Conservation (phyloP, 2,329 filamentous ascomycete species). For the Colletotrichum cuscutae region DNA sequence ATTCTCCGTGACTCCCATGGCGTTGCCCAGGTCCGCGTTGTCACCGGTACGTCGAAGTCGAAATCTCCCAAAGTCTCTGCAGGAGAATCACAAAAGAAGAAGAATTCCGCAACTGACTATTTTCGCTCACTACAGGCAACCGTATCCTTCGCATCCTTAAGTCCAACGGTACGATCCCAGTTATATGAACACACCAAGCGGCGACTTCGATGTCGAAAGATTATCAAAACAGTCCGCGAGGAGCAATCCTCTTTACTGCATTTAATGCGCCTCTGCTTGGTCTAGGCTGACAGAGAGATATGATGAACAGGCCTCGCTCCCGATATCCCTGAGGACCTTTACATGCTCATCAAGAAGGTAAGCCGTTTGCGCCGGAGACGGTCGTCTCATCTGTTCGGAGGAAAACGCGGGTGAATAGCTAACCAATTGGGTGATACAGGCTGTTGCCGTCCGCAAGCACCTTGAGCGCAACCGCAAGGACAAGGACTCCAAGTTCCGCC, state of each 20-base stretch:
- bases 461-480: slow-evolving; percentile 99
- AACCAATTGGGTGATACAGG: slow-evolving; percentile 59
- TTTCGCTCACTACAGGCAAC: slow-evolving; percentile 81
- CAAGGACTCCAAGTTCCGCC: slow-evolving; percentile 99
- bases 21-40: slow-evolving; percentile 96
- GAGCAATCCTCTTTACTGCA: slow-evolving; percentile 32
- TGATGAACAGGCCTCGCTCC: slow-evolving; percentile 90
- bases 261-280: slow-evolving; percentile 83
- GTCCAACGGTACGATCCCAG: slow-evolving; percentile 85
- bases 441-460: slow-evolving; percentile 99
- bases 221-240: slow-evolving; percentile 20
- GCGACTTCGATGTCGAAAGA: slow-evolving; percentile 18
- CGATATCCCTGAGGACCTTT: slow-evolving; percentile 98
- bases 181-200: slow-evolving; percentile 36
- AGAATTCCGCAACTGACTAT: slow-evolving; percentile 49
- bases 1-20: slow-evolving; percentile 98
- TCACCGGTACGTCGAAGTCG: slow-evolving; percentile 79
- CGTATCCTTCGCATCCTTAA: slow-evolving; percentile 99
- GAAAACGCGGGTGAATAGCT: background rate
- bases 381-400: background rate
- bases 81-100: background rate
- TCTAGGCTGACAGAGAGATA: slow-evolving; percentile 92
- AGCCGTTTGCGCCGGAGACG: too few species aligned
- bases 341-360: slow-evolving; percentile 99
- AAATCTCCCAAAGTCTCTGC: background rate